A percentile compares a stretch with the other conserved stretches of the same genome.
Evolutionary conservation across 2,329 filamentous ascomycete genomes (phyloP).

Genomic region (Fusarium dlaminii): DNA sequence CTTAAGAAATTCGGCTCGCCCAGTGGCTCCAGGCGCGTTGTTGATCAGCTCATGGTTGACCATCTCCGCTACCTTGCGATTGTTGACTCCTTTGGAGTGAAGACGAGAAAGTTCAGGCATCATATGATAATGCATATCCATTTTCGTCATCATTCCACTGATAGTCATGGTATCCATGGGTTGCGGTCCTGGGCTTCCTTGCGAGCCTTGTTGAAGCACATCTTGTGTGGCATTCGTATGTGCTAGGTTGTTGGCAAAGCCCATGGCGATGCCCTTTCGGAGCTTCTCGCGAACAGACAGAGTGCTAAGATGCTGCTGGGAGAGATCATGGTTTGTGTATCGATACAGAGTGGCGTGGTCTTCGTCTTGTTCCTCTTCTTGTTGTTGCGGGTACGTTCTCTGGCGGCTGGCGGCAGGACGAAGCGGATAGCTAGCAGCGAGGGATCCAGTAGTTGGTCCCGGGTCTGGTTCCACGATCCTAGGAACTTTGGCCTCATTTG

Average conservation of each 20-base stretch:
- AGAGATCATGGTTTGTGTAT: constrained; percentile 9
- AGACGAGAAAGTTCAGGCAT: neutral
- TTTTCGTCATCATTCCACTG: constrained; percentile 4
- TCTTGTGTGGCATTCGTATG: neutral
- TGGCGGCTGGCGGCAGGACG: neutral
- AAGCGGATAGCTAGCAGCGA: neutral
- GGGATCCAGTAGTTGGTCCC: no score
- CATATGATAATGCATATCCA: constrained; percentile 10
- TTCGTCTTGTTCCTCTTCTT: neutral
- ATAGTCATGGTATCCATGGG: constrained; percentile 1
- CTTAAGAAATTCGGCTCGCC: neutral
- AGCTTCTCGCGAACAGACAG: constrained; percentile 30
- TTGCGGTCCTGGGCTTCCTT: neutral
- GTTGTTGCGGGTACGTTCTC: neutral
- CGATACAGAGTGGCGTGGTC: neutral
- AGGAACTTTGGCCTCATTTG: neutral
- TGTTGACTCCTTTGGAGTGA: neutral
- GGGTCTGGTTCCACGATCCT: neutral
- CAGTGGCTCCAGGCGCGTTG: neutral
- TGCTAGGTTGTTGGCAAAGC: constrained; percentile 18
- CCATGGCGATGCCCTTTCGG: constrained; percentile 30
- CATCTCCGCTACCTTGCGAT: neutral
- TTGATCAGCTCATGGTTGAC: constrained; percentile 2
- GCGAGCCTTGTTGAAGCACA: neutral
- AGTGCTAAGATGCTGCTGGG: constrained; percentile 15